Conservation (phyloP, 129 eudicot genomes). For the Centaurea solstitialis region DNA sequence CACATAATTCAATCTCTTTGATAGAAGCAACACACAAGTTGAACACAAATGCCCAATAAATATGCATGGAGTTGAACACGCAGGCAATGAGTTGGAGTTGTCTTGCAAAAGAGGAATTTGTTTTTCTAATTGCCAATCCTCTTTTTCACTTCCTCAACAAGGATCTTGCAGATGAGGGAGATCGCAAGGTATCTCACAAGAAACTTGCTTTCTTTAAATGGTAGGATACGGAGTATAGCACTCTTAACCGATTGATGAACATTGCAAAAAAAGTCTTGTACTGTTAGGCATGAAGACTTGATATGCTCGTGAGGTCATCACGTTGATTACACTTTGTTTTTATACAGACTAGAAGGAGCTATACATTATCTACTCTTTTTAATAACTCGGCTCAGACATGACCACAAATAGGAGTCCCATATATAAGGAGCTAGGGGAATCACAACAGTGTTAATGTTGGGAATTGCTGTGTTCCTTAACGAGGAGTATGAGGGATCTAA, state of each 20-base stretch:
- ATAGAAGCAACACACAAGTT: too few relatives aligned
- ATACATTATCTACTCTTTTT: background rate
- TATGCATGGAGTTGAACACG: too few relatives aligned
- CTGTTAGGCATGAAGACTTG: background rate
- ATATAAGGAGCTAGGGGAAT: constrained; percentile 4
- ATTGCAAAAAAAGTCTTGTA: background rate
- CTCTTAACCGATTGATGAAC: background rate
- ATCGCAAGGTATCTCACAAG: background rate
- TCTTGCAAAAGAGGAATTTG: too few relatives aligned
- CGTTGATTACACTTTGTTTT: background rate
- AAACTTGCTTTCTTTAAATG: background rate
- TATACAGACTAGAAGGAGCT: background rate
- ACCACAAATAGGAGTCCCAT: background rate
- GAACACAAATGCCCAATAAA: too few relatives aligned
- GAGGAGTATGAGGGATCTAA: background rate
- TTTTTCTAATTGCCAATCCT: too few relatives aligned
- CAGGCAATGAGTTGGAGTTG: too few relatives aligned
- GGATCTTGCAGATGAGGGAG: background rate
- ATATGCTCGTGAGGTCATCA: background rate
- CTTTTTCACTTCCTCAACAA: too few relatives aligned
- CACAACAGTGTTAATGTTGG: background rate
- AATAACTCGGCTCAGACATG: background rate
- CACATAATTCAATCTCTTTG: too few relatives aligned
- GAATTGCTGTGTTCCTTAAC: background rate
- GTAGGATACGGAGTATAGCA: background rate